A percentile compares a stretch with the other conserved stretches of the same genome.
Evolutionary conservation across 176 grass and related monocot genomes (phyloP).

Genomic region (Thinopyrum elongatum): DNA sequence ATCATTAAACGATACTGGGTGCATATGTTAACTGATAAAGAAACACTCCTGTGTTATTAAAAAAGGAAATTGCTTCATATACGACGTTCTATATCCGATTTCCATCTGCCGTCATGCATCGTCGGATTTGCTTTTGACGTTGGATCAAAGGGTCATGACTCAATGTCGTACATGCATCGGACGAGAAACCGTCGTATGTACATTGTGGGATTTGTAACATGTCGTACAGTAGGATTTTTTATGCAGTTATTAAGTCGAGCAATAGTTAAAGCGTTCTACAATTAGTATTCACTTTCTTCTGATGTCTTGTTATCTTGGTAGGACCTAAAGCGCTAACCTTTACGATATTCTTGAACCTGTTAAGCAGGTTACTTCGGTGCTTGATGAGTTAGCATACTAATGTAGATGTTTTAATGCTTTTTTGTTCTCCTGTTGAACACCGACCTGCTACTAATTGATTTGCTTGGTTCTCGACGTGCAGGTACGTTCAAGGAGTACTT

Average conservation of each 20-base stretch:
- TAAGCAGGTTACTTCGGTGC: not conserved
- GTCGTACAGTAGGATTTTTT: not conserved
- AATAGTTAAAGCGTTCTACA: not conserved
- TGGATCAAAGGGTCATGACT: no score
- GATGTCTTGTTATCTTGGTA: not conserved
- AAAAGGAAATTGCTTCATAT: not conserved
- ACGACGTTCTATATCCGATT: no score
- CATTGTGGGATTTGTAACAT: not conserved
- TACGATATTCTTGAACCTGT: not conserved
- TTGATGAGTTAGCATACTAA: not conserved
- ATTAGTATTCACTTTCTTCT: not conserved
- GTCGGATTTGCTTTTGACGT: no score
- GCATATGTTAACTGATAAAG: not conserved
- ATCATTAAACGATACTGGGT: not conserved
- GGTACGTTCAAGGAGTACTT: constrained; percentile 78
- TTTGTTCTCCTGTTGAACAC: not conserved
- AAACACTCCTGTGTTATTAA: not conserved
- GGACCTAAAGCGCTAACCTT: not conserved
- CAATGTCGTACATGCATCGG: no score
- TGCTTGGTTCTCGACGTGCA: constrained; percentile 19
- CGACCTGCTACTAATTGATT: not conserved
- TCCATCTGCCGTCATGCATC: no score
- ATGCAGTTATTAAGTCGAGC: not conserved
- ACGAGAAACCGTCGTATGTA: not conserved
- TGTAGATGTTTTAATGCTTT: not conserved